Evolutionary conservation across 2,329 filamentous ascomycete species (phyloP).

Genomic region (Cladosporium sp.): DNA sequence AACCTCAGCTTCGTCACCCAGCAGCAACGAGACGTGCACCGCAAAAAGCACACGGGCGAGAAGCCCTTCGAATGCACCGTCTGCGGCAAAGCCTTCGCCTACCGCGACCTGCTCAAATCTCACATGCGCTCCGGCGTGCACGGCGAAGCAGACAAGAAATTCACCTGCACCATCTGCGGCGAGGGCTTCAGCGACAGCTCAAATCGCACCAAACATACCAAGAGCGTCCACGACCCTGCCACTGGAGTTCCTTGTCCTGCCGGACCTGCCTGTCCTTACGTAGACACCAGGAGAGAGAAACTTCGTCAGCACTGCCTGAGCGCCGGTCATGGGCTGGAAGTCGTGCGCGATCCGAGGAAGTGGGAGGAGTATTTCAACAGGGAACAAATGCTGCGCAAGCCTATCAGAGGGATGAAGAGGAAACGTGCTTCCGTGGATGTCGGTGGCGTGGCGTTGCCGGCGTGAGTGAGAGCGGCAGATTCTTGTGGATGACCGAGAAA

Average conservation of each 20-base stretch:
- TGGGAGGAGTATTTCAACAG: conserved; percentile 14
- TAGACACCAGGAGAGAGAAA: conserved; percentile 13
- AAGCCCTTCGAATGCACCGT: conserved; percentile 56
- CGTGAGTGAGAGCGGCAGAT: not conserved
- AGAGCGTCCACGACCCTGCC: conserved; percentile 13
- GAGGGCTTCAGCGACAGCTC: conserved; percentile 34
- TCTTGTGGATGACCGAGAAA: not conserved
- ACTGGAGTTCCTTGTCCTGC: conserved; percentile 11
- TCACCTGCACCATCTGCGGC: conserved; percentile 29
- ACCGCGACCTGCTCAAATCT: conserved; percentile 45
- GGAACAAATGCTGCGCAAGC: conserved; percentile 7
- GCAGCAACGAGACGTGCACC: conserved; percentile 63
- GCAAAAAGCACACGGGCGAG: conserved; percentile 61
- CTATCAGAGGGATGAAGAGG: conserved; percentile 5
- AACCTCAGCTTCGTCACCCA: conserved; percentile 58
- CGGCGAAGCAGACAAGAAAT: conserved; percentile 44
- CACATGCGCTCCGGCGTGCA: conserved; percentile 63
- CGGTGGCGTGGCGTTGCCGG: not conserved
- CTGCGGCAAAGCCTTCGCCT: conserved; percentile 52
- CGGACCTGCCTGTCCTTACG: conserved; percentile 6
- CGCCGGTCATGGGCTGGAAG: conserved; percentile 9
- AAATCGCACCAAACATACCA: conserved; percentile 30
- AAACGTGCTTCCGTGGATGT: conserved; percentile 7
- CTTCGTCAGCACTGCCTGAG: conserved; percentile 10
- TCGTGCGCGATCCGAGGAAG: conserved; percentile 4